Evolutionary conservation across 371 early-diverging fungal species (phyloP).

Genomic region (Gilbertella persicaria): DNA sequence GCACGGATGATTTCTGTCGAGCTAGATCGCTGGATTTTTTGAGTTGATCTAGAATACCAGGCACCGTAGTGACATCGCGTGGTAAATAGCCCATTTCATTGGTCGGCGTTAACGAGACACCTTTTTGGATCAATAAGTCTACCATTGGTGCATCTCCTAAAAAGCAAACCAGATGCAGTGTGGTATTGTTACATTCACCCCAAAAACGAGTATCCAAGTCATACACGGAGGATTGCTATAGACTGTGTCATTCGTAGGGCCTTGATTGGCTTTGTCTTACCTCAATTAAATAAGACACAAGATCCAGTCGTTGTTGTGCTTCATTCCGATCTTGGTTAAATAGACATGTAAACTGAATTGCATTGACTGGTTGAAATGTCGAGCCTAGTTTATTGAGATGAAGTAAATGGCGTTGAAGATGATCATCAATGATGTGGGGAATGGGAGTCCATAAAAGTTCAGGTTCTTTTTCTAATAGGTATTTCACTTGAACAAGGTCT

Average conservation of each 20-base stretch:
- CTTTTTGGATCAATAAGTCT: conserved; percentile 18
- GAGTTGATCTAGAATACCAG: background rate
- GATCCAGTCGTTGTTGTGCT: conserved; percentile 1
- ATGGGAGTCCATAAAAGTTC: conserved; percentile 39
- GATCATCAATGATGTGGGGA: conserved; percentile 17
- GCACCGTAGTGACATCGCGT: conserved; percentile 8
- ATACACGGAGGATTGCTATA: conserved; percentile 28
- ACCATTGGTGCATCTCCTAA: conserved; percentile 6
- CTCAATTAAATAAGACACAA: conserved; percentile 29
- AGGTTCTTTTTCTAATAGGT: conserved; percentile 23
- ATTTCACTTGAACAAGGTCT: conserved; percentile 23
- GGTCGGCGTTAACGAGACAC: conserved; percentile 15
- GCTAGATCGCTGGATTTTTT: background rate
- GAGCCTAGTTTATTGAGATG: conserved; percentile 21
- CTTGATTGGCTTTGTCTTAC: conserved; percentile 13
- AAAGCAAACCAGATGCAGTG: conserved; percentile 29
- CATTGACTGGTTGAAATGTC: conserved; percentile 26
- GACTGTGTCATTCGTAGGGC: background rate
- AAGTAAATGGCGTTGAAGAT: conserved; percentile 16
- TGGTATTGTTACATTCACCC: conserved; percentile 31
- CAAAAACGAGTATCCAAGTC: conserved; percentile 35
- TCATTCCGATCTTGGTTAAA: conserved; percentile 4
- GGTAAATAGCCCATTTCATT: conserved; percentile 30
- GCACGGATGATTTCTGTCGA: conserved; percentile 1
- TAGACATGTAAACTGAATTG: conserved; percentile 23